Conservation (phyloP, 768 basidiomycete genomes). For the Mycena kentingensis region DNA sequence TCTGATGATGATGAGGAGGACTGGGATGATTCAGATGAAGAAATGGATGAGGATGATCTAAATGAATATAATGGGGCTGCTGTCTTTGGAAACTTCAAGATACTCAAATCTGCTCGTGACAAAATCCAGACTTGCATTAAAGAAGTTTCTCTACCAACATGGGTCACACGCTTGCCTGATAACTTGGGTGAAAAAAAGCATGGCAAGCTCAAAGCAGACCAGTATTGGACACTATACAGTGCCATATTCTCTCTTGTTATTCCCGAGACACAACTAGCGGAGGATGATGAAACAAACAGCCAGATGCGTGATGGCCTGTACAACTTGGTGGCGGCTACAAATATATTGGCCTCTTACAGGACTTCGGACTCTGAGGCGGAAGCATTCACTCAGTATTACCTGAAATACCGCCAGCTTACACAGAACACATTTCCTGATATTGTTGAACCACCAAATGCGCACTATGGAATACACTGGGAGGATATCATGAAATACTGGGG, state of each 20-base stretch:
- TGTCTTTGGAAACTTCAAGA: neutral
- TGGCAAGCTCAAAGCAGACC: slow-evolving; percentile 26
- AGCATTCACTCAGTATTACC: slow-evolving; percentile 5
- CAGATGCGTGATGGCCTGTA: slow-evolving; percentile 7
- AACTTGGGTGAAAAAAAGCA: slow-evolving; percentile 25
- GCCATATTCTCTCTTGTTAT: slow-evolving; percentile 19
- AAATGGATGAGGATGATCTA: too few relatives aligned
- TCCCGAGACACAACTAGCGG: slow-evolving; percentile 5
- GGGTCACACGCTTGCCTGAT: slow-evolving; percentile 14
- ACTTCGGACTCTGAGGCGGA: slow-evolving; percentile 16
- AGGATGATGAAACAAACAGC: neutral
- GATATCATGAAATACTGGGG: slow-evolving; percentile 15
- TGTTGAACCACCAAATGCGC: slow-evolving; percentile 8
- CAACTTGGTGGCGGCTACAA: slow-evolving; percentile 14
- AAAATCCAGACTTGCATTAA: slow-evolving; percentile 1
- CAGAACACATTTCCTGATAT: slow-evolving; percentile 5
- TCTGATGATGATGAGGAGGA: neutral
- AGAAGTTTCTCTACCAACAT: slow-evolving; percentile 18
- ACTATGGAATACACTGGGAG: slow-evolving; percentile 19
- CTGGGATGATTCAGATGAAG: neutral
- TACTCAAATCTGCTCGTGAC: neutral
- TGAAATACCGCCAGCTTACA: neutral
- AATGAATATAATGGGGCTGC: neutral
- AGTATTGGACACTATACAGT: slow-evolving; percentile 20
- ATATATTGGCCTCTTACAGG: slow-evolving; percentile 16